Percentiles rank a stretch among this genome's conserved stretches.
Conservation (phyloP, 495 filamentous ascomycete species). For the Penicillium tannophilum region DNA sequence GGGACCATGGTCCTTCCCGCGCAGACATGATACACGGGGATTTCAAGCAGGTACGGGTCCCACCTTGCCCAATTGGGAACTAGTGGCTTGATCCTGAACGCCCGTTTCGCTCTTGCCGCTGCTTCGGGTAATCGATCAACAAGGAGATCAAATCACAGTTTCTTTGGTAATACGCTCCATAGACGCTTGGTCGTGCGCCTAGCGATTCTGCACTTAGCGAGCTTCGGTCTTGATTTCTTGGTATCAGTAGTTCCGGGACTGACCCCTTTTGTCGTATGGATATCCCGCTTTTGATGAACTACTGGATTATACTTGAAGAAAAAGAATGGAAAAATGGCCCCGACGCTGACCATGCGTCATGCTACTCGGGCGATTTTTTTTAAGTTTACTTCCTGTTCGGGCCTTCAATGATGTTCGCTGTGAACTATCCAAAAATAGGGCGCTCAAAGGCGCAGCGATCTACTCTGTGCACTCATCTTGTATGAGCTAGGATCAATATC, state of each 20-base stretch:
- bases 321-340: not conserved
- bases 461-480: not conserved
- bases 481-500: conserved; percentile 1
- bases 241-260: not conserved
- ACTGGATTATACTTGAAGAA: not conserved
- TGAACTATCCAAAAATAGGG: conserved; percentile 3
- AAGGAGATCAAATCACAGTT: conserved; percentile 21
- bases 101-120: conserved; percentile 1
- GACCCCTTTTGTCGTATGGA: not conserved
- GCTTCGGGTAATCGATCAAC: conserved; percentile 24
- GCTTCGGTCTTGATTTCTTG: not conserved
- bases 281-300: not conserved
- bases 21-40: conserved; percentile 13
- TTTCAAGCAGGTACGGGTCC: conserved; percentile 7
- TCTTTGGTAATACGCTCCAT: not conserved
- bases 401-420: not conserved
- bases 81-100: conserved; percentile 4
- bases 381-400: conserved; percentile 2
- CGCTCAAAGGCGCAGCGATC: not conserved
- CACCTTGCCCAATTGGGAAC: not conserved
- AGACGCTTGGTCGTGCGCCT: not conserved
- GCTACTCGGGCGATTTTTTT: not conserved
- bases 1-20: conserved; percentile 18
- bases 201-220: not conserved
- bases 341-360: not conserved